phyloP scores from a whole-genome alignment of 306 rosid genomes.

The Lathyrus sativus region DNA sequence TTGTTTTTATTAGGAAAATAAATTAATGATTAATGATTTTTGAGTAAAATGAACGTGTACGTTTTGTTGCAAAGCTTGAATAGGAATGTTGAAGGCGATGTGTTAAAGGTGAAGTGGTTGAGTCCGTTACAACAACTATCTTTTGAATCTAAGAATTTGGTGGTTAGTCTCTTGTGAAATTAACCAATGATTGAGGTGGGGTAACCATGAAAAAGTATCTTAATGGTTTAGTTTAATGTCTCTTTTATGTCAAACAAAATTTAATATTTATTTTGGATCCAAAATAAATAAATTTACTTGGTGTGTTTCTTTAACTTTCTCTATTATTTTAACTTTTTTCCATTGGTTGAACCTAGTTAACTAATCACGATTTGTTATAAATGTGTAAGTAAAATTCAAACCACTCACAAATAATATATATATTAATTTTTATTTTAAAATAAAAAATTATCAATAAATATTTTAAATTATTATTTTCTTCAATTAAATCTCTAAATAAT shows the following conservation, averaged over 20 bases:
- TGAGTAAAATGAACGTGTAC: background rate
- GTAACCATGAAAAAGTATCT: background rate
- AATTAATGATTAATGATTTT: background rate
- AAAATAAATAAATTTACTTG: too few relatives aligned
- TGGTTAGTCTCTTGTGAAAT: conserved; percentile 33
- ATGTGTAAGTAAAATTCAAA: too few relatives aligned
- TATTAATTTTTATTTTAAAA: too few relatives aligned
- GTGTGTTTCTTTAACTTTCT: too few relatives aligned
- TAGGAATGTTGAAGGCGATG: conserved; percentile 15
- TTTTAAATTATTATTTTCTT: too few relatives aligned
- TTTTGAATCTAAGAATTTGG: conserved; percentile 20
- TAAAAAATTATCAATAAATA: too few relatives aligned
- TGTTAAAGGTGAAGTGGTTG: conserved; percentile 44
- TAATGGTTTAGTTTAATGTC: background rate
- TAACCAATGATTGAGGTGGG: conserved; percentile 2
- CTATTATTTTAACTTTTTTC: too few relatives aligned
- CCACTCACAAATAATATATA: too few relatives aligned
- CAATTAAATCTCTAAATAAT: too few relatives aligned
- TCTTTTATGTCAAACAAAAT: background rate
- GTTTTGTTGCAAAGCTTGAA: conserved; percentile 12
- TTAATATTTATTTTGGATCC: background rate
- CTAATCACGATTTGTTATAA: too few relatives aligned
- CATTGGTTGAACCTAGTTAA: too few relatives aligned
- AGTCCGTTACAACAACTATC: conserved; percentile 43
- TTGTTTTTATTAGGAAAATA: background rate